phyloP scores from a whole-genome alignment of 2,329 filamentous ascomycete species.

The Aspergillus awamori region DNA sequence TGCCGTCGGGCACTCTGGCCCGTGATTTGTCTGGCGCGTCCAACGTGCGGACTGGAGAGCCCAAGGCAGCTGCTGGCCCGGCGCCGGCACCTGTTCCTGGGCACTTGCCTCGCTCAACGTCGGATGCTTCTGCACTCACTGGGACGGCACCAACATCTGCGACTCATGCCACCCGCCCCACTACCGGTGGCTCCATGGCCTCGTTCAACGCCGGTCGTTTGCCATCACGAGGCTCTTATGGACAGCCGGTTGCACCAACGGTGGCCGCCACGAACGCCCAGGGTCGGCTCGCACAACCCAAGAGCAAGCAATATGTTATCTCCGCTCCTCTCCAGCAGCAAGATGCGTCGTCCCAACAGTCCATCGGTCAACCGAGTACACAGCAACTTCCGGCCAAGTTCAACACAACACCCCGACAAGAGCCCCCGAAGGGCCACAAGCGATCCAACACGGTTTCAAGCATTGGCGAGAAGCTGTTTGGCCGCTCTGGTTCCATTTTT shows the following conservation, averaged over 20 bases:
- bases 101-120: slow-evolving; percentile 56
- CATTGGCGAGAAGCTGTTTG: slow-evolving; percentile 81
- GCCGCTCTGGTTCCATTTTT: slow-evolving; percentile 79
- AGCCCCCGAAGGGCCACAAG: slow-evolving; percentile 59
- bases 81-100: slow-evolving; percentile 51
- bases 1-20: slow-evolving; percentile 4
- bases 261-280: slow-evolving; percentile 87
- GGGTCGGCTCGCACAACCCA: slow-evolving; percentile 84
- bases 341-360: slow-evolving; percentile 55
- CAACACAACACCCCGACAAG: slow-evolving; percentile 56
- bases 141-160: slow-evolving; percentile 43
- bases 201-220: slow-evolving; percentile 63
- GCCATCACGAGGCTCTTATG: slow-evolving; percentile 78
- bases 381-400: slow-evolving; percentile 62
- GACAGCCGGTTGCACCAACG: slow-evolving; percentile 82
- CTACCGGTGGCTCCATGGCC: slow-evolving; percentile 79
- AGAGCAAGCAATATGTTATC: slow-evolving; percentile 70
- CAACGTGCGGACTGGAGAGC: slow-evolving; percentile 11
- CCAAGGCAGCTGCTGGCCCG: slow-evolving; percentile 25
- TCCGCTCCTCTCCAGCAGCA: slow-evolving; percentile 66
- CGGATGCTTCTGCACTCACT: slow-evolving; percentile 61
- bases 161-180: slow-evolving; percentile 62
- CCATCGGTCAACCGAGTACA: slow-evolving; percentile 63
- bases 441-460: slow-evolving; percentile 76
- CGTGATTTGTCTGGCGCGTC: slow-evolving; percentile 14